phyloP scores from a whole-genome alignment of 176 grass and related monocot genomes.

The Carex myosuroides region DNA sequence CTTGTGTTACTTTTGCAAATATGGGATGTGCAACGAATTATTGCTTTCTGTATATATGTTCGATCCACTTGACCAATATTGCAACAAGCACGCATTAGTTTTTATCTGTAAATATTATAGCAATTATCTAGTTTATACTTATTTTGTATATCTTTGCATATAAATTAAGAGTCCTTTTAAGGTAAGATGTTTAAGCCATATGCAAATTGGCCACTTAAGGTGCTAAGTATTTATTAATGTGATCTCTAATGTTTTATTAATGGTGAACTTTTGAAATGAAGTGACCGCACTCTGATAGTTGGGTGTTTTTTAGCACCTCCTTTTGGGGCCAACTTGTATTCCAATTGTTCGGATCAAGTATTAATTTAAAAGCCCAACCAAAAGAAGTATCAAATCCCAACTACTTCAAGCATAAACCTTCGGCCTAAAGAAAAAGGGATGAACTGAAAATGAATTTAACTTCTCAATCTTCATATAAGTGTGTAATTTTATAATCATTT shows the following conservation, averaged over 20 bases:
- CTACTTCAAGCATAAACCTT: not conserved
- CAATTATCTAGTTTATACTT: not conserved
- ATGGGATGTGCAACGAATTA: not conserved
- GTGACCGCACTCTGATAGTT: slow-evolving; percentile 5
- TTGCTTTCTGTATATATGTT: not conserved
- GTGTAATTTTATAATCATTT: no score
- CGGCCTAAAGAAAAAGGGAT: no score
- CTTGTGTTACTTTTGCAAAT: not conserved
- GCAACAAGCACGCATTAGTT: not conserved
- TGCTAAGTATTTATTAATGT: not conserved
- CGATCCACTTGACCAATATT: not conserved
- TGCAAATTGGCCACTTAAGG: not conserved
- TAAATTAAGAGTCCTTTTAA: not conserved
- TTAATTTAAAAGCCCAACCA: not conserved
- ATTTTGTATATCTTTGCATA: not conserved
- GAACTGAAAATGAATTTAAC: no score
- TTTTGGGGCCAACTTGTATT: not conserved
- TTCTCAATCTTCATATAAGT: no score
- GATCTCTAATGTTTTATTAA: not conserved
- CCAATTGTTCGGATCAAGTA: not conserved
- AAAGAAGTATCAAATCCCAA: not conserved
- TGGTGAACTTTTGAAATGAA: not conserved
- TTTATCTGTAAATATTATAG: not conserved
- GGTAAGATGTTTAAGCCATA: not conserved
- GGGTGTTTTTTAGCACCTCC: not conserved